These are phyloP conservation scores for Agrostemma githago DNA, from an alignment of 148 eudicot species.

Conservation along the genomic window DNA sequence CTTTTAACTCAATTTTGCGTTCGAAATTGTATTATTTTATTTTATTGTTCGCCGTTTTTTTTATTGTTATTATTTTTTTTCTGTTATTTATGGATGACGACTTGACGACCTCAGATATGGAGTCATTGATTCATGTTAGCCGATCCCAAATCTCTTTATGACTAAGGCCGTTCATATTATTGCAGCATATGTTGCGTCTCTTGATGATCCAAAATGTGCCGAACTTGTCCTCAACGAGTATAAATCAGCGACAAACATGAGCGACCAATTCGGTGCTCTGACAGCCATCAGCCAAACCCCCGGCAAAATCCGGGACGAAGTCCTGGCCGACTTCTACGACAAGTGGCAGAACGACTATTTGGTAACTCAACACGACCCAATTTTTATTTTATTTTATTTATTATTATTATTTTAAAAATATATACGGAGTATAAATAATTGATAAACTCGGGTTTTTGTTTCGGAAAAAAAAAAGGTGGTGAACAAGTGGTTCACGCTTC, in stretches of 20 bases:
- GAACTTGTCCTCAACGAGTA: conserved; percentile 83
- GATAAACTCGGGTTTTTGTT: background rate
- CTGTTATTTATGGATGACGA: too few relatives aligned
- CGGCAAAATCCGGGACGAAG: conserved; percentile 64
- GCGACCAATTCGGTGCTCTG: conserved; percentile 87
- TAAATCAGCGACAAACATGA: conserved; percentile 83
- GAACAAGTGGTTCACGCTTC: conserved; percentile 92
- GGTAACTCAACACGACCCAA: conserved; percentile 29
- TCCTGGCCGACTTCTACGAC: conserved; percentile 78
- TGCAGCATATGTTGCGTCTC: conserved; percentile 77
- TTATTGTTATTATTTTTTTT: too few relatives aligned
- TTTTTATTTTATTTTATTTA: too few relatives aligned
- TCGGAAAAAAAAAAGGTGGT: conserved; percentile 47
- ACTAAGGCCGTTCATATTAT: conserved; percentile 5
- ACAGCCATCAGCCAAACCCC: conserved; percentile 83
- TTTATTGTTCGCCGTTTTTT: too few relatives aligned
- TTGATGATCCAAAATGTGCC: conserved; percentile 55
- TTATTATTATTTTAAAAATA: too few relatives aligned
- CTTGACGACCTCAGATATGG: too few relatives aligned
- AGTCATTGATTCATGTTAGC: too few relatives aligned
- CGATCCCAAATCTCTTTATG: too few relatives aligned
- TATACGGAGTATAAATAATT: too few relatives aligned
- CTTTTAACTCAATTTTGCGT: too few relatives aligned
- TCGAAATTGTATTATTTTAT: too few relatives aligned
- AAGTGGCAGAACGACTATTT: conserved; percentile 87